Conservation (phyloP, 2,329 filamentous ascomycete species). For the Stemphylium lycopersici region DNA sequence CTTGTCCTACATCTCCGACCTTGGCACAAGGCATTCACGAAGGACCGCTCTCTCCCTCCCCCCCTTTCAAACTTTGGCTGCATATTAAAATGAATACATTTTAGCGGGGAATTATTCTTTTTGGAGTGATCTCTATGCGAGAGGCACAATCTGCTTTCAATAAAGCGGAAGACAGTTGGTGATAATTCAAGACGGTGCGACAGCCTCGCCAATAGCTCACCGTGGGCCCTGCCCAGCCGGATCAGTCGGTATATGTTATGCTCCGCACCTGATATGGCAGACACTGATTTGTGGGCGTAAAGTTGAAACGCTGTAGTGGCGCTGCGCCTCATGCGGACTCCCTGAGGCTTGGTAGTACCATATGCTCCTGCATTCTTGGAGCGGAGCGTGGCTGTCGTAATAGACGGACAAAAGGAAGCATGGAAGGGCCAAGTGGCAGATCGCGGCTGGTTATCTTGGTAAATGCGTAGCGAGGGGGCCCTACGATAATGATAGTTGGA, state of each 20-base stretch:
- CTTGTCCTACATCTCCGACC: slow-evolving; percentile 4
- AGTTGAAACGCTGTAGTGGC: background rate
- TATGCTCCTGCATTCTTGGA: background rate
- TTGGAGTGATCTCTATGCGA: background rate
- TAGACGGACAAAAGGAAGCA: slow-evolving; percentile 7
- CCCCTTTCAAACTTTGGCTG: background rate
- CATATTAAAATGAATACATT: background rate
- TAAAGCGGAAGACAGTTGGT: background rate
- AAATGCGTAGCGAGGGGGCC: background rate
- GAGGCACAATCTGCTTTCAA: background rate
- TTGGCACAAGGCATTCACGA: slow-evolving; percentile 4
- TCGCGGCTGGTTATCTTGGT: background rate
- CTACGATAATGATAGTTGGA: background rate
- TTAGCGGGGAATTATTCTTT: background rate
- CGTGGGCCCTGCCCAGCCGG: slow-evolving; percentile 5
- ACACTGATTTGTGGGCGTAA: background rate
- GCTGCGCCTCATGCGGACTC: background rate
- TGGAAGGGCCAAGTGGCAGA: slow-evolving; percentile 2
- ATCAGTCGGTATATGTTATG: background rate
- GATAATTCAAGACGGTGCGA: background rate
- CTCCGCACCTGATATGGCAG: background rate
- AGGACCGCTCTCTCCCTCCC: background rate
- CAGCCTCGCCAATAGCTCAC: background rate
- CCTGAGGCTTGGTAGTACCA: slow-evolving; percentile 5
- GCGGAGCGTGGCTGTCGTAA: slow-evolving; percentile 5